Conservation (phyloP, 2,329 filamentous ascomycete genomes). For the Diaporthe destruens region DNA sequence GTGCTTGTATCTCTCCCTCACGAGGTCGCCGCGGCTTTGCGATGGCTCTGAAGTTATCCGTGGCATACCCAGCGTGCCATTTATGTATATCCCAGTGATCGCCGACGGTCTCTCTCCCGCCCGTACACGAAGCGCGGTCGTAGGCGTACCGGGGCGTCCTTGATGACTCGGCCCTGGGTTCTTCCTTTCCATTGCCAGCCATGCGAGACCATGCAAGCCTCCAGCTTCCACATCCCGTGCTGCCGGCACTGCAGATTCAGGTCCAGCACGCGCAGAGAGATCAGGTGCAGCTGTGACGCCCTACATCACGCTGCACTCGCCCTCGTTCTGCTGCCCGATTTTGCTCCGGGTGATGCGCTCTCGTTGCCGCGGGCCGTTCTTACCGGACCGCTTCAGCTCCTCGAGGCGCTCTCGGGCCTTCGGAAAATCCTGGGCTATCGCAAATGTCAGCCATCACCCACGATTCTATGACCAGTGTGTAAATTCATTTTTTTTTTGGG, state of each 20-base stretch:
- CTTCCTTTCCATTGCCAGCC: slow-evolving; percentile 10
- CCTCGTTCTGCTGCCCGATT: slow-evolving; percentile 86
- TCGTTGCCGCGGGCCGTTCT: slow-evolving; percentile 77
- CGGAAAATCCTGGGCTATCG: slow-evolving; percentile 88
- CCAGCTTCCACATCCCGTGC: slow-evolving; percentile 24
- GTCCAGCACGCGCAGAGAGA: slow-evolving; percentile 2
- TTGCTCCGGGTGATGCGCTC: slow-evolving; percentile 86
- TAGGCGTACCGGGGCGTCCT: slow-evolving; percentile 32
- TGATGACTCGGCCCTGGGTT: slow-evolving; percentile 27
- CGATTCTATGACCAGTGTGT: background rate
- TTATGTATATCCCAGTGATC: background rate
- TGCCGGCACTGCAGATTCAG: slow-evolving; percentile 14
- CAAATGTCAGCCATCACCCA: slow-evolving; percentile 47
- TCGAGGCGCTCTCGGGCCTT: slow-evolving; percentile 94
- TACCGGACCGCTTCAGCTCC: slow-evolving; percentile 86
- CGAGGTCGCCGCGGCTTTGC: slow-evolving; percentile 28
- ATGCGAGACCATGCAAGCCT: slow-evolving; percentile 18
- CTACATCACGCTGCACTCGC: slow-evolving; percentile 88
- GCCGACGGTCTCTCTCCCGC: slow-evolving; percentile 15
- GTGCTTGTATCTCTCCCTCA: slow-evolving; percentile 39
- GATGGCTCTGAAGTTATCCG: slow-evolving; percentile 15
- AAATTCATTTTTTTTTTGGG: no score
- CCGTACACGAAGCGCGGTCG: background rate
- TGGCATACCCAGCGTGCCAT: background rate
- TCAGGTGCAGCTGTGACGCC: slow-evolving; percentile 35